A percentile compares a stretch with the other conserved stretches of the same genome.
These are phyloP conservation scores for Polyplosphaeria fusca DNA, from an alignment of 495 filamentous ascomycete genomes.

Conservation along the genomic window DNA sequence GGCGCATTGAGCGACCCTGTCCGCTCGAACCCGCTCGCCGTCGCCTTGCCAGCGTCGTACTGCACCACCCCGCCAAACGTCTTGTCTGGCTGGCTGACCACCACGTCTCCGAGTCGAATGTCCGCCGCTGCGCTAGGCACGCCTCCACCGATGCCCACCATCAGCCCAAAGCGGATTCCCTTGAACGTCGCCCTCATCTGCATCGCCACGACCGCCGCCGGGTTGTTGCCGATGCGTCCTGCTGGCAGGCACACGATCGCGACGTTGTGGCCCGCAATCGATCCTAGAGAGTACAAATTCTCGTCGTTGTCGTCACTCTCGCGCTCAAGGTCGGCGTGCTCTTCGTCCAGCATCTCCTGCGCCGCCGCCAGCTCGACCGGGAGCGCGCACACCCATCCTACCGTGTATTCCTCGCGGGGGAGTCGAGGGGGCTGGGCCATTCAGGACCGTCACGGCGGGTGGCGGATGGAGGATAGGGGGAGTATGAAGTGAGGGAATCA, in stretches of 20 bases:
- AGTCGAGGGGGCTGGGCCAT: not conserved
- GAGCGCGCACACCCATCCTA: slow-evolving; percentile 53
- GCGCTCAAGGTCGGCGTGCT: slow-evolving; percentile 29
- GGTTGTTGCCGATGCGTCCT: slow-evolving; percentile 36
- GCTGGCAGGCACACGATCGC: slow-evolving; percentile 48
- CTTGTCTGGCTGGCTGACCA: slow-evolving; percentile 37
- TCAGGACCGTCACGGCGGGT: not conserved
- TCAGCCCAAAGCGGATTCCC: slow-evolving; percentile 42
- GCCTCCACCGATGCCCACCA: slow-evolving; percentile 51
- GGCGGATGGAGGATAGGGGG: not conserved
- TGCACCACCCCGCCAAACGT: slow-evolving; percentile 39
- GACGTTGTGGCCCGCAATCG: slow-evolving; percentile 41
- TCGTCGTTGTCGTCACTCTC: not conserved
- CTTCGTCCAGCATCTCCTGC: slow-evolving; percentile 47
- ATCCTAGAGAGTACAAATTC: slow-evolving; percentile 41
- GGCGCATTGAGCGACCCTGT: not conserved
- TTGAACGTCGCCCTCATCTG: slow-evolving; percentile 45
- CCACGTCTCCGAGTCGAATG: slow-evolving; percentile 49
- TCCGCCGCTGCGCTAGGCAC: slow-evolving; percentile 34
- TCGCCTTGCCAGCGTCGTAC: slow-evolving; percentile 17
- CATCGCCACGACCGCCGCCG: slow-evolving; percentile 36
- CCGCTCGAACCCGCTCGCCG: not conserved
- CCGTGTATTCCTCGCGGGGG: slow-evolving; percentile 32
- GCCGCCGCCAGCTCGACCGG: slow-evolving; percentile 46
- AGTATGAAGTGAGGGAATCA: not conserved